Evolutionary conservation across 1,284 basidiomycete species (phyloP), one percentile per base, ranked within the genome.

Genomic region (Leccinum pallidistipes): DNA sequence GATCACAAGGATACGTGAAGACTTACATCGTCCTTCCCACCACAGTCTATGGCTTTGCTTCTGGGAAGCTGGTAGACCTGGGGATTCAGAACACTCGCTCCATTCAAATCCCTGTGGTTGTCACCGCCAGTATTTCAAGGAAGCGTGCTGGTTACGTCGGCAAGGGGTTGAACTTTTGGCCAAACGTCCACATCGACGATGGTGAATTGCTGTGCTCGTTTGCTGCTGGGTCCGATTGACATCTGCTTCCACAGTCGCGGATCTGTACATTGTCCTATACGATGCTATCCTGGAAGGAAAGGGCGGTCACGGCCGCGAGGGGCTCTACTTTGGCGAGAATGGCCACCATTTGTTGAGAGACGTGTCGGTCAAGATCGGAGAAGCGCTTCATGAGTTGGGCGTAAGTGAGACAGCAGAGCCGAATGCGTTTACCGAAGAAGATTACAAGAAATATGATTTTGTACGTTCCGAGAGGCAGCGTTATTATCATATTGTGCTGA

Each of bases 271-370:
- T 55, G 47, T 75, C 32, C 56, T 81, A n/a, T 73, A 79, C 47
- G 67, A 72, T 1, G 71, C 61, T 9, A 63, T 73, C 66, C 34
- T 75, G 66, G 64, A 66, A 9, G 74, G 78, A 55, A 64, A 61
- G 10, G 69, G 73, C 0, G 68, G 69, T 0, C 81, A 85, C 61
- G 83, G 83, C 18, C 76, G 77, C 3, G 78, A 83, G 51, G 84
- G 85, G 0, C 76, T 72, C 57, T 85, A 83, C 71, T 83, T 85
- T 62, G 79, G 70, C 31, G 83, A 79, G 62, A 83, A 76, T 47
- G 82, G 78, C 14, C 79, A 85, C 62, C 77, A 83, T 58, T 66
- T 57, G 3, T 58, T 80, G 31, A 72, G 67, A 45, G 75, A 78
- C 5, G 45, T 76, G 5, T 59, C 64, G 2, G 63, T 58, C 29